A percentile compares a stretch with the other conserved stretches of the same genome.
Conservation (phyloP, 2,329 filamentous ascomycete species). For the Colletotrichum shisoi region DNA sequence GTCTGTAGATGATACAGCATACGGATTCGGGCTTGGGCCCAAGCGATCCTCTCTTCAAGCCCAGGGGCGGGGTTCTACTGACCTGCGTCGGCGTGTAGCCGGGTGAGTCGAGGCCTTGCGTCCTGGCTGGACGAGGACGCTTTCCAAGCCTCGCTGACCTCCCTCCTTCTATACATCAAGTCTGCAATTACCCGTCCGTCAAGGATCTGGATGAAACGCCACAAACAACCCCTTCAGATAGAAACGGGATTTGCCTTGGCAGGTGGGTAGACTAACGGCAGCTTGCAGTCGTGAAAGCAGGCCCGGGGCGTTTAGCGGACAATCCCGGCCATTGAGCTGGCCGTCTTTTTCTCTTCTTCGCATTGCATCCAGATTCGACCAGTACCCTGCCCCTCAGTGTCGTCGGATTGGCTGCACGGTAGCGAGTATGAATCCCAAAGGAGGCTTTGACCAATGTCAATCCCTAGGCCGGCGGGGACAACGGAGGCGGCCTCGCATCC, state of each 20-base stretch:
- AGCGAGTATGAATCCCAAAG: conserved; percentile 9
- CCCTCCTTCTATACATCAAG: conserved; percentile 53
- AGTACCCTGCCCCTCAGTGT: conserved; percentile 38
- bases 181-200: conserved; percentile 60
- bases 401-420: conserved; percentile 32
- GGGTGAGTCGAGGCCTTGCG: conserved; percentile 30
- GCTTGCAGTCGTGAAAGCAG: conserved; percentile 50
- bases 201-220: conserved; percentile 57
- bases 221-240: conserved; percentile 56
- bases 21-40: conserved; percentile 13
- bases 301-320: conserved; percentile 47
- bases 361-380: conserved; percentile 43
- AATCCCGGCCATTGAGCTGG: conserved; percentile 48
- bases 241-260: conserved; percentile 50
- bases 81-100: conserved; percentile 26
- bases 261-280: conserved; percentile 50
- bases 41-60: conserved; percentile 15
- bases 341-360: conserved; percentile 36
- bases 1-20: conserved; percentile 18
- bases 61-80: conserved; percentile 31
- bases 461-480: conserved; percentile 29
- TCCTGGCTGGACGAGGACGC: conserved; percentile 27
- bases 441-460: conserved; percentile 29
- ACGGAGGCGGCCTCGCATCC: conserved; percentile 28
- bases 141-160: conserved; percentile 44